Base-by-base conservation (phyloP, 768 basidiomycete genomes). In the Boletus sp. region DNA sequence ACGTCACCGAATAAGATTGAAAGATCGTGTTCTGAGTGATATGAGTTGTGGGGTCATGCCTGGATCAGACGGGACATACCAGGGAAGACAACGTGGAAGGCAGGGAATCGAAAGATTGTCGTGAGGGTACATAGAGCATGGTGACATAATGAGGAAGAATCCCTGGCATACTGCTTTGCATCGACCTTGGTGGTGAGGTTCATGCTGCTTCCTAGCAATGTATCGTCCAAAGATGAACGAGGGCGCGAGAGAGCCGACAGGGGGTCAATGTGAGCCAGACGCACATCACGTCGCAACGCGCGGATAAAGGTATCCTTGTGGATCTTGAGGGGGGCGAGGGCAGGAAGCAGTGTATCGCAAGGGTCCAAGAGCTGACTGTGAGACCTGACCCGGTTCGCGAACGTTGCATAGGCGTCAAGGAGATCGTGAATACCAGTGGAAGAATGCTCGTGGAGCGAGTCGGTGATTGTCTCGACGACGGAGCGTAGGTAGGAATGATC, bases 351-450 rank as follows among this genome's bases (percentile, higher is more conserved):
- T 1, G 40, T 11, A 19, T 41, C 53, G 42, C 21, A 49, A 4
- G 32, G 19, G 11, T 45, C 59, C 19, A 61, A 53, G 54, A 27
- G 23, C 15, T 42, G 51, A 7, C 41, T 39, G 6, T 63, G 57
- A 10, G 60, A 57, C 37, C 67, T 72, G 51, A 86, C 68, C 27
- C 80, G 76, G 29, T 67, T 66, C 0, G 77, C 76, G 40, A 88
- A 72, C 0, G 76, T 72, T 57, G 69, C 73, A 61, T 88, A 88
- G 11, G 86, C 83, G 63, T 88, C 84, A 38, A 77, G 70, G 54
- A 87, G 69, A 65, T 84, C 83, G 59, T 83, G 81, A 27, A 72
- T 53, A 1, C 78, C 73, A n/a, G 80, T 67, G 32, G 66, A 57
- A 7, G 70, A 67, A 2, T 66, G 63, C 25, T 77, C 72, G n/a